These are phyloP conservation scores for Coelastrella sp. DNA, from an alignment of 139 green algal genomes.

Conservation along the genomic window DNA sequence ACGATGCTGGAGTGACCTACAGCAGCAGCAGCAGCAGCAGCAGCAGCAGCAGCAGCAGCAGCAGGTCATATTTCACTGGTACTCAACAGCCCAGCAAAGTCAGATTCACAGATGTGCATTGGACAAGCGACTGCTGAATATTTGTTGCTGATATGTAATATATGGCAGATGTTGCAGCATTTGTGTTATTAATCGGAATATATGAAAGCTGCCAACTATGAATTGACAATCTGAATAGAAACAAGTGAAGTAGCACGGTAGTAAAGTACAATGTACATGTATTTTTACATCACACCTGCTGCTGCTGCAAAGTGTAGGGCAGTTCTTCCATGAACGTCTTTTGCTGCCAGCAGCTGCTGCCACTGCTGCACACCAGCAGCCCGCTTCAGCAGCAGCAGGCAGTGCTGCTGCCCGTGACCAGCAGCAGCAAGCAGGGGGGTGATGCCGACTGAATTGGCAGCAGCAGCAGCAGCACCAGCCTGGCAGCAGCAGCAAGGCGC, in stretches of 20 bases:
- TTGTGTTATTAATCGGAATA: too few relatives aligned
- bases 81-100: too few relatives aligned
- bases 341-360: conserved; percentile 23
- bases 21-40: conserved; percentile 23
- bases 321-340: not conserved
- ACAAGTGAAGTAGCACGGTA: not conserved
- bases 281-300: not conserved
- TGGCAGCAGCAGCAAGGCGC: conserved; percentile 8
- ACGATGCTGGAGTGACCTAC: conserved; percentile 15
- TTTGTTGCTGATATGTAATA: too few relatives aligned
- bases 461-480: conserved; percentile 14
- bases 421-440: conserved; percentile 34
- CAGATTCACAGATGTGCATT: too few relatives aligned
- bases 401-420: conserved; percentile 22
- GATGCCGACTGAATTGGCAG: conserved; percentile 28
- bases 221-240: too few relatives aligned
- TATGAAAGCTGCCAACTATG: too few relatives aligned
- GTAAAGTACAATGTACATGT: not conserved
- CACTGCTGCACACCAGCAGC: not conserved
- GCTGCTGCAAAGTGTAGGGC: conserved; percentile 41
- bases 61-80: not conserved
- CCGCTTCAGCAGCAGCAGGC: conserved; percentile 25
- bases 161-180: too few relatives aligned
- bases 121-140: too few relatives aligned
- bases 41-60: not conserved